Conservation (phyloP, 768 basidiomycete species). For the Xerocomus spinulosus region DNA sequence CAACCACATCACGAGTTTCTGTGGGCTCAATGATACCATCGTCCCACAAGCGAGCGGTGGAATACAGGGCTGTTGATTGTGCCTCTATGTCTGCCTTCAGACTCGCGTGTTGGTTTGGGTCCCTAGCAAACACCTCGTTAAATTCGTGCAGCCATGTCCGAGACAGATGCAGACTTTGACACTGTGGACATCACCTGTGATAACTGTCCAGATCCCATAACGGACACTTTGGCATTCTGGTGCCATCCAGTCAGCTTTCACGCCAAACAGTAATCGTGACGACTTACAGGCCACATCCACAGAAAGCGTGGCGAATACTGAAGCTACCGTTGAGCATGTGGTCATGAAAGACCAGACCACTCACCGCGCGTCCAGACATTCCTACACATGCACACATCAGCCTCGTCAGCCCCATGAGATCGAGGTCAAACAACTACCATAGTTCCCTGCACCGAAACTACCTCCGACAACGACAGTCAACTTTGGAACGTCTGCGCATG, state of each 20-base stretch:
- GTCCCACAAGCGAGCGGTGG: conserved; percentile 91
- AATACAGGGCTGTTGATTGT: conserved; percentile 84
- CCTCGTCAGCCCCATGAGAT: conserved; percentile 2
- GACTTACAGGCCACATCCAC: conserved; percentile 95
- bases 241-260: conserved; percentile 4
- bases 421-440: conserved; percentile 48
- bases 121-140: conserved; percentile 39
- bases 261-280: conserved; percentile 1
- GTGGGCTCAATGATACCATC: conserved; percentile 87
- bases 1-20: conserved; percentile 85
- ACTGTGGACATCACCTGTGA: conserved; percentile 91
- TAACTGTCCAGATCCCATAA: conserved; percentile 93
- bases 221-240: conserved; percentile 87
- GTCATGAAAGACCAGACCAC: conserved; percentile 27
- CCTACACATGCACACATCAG: conserved; percentile 40
- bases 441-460: conserved; percentile 93
- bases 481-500: conserved; percentile 92
- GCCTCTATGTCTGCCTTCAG: conserved; percentile 80
- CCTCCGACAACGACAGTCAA: conserved; percentile 91
- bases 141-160: neutral
- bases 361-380: conserved; percentile 89
- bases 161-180: conserved; percentile 53
- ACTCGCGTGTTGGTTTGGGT: conserved; percentile 70
- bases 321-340: conserved; percentile 3
- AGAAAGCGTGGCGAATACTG: conserved; percentile 92